These are phyloP conservation scores for Emergomyces orientalis DNA, from an alignment of 2,329 filamentous ascomycete species.

Conservation along the genomic window DNA sequence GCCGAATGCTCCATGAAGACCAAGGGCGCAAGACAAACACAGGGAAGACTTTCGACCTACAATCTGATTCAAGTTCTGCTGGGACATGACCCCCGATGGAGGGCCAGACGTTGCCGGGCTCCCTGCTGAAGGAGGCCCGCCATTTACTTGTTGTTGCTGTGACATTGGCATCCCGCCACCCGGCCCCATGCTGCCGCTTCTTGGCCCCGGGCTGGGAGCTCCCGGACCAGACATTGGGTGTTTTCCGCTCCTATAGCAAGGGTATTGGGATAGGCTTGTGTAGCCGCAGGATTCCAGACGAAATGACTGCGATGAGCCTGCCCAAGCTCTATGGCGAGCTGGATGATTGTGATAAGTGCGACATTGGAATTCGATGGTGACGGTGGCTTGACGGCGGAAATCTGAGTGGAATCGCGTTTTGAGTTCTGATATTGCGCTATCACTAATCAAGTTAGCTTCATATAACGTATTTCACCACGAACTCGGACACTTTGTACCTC, in stretches of 20 bases:
- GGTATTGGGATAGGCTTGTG: not conserved
- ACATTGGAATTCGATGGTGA: not conserved
- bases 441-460: not conserved
- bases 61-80: constrained; percentile 91
- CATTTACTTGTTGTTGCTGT: constrained; percentile 40
- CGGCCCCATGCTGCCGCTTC: constrained; percentile 42
- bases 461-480: too few species aligned
- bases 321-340: not conserved
- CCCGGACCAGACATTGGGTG: constrained; percentile 37
- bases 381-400: not conserved
- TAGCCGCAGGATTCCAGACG: not conserved
- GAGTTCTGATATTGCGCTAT: not conserved
- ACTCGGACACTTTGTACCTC: too few species aligned
- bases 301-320: not conserved
- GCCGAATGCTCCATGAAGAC: not conserved
- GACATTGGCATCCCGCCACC: constrained; percentile 38
- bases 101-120: constrained; percentile 33
- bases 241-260: constrained; percentile 2
- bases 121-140: constrained; percentile 39
- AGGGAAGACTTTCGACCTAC: constrained; percentile 48
- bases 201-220: constrained; percentile 41
- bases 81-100: constrained; percentile 50
- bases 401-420: not conserved
- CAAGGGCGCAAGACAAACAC: constrained; percentile 3
- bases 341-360: not conserved